Conservation (phyloP, 1,284 basidiomycete genomes). For the Trichosporon sp. region DNA sequence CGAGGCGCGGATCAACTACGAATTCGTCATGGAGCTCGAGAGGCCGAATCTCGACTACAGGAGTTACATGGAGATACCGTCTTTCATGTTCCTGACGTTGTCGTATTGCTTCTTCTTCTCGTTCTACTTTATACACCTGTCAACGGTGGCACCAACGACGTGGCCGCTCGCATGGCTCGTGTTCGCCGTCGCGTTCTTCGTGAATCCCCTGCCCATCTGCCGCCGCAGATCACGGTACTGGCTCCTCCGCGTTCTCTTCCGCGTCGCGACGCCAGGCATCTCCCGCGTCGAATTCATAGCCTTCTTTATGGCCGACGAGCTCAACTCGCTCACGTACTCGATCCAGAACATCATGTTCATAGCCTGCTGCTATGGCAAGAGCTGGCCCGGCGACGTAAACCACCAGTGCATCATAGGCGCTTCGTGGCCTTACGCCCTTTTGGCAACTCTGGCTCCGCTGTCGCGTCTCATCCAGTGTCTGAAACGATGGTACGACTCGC, state of each 20-base stretch:
- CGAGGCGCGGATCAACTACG: slow-evolving; percentile 70
- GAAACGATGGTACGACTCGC: slow-evolving; percentile 75
- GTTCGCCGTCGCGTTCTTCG: slow-evolving; percentile 57
- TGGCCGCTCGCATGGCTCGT: slow-evolving; percentile 87
- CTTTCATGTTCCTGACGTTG: slow-evolving; percentile 68
- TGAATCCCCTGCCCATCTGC: slow-evolving; percentile 70
- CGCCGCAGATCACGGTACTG: slow-evolving; percentile 68
- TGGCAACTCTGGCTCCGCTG: slow-evolving; percentile 47
- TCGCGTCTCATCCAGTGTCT: slow-evolving; percentile 78
- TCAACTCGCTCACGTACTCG: slow-evolving; percentile 65
- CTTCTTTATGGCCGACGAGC: slow-evolving; percentile 62
- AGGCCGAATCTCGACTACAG: slow-evolving; percentile 69
- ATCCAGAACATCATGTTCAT: slow-evolving; percentile 61
- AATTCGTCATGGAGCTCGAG: slow-evolving; percentile 88
- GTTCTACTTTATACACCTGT: slow-evolving; percentile 59
- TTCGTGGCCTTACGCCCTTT: slow-evolving; percentile 55
- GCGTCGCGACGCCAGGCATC: slow-evolving; percentile 64
- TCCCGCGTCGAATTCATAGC: slow-evolving; percentile 59
- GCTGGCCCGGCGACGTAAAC: slow-evolving; percentile 35
- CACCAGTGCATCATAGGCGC: slow-evolving; percentile 62
- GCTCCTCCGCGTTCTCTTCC: slow-evolving; percentile 62
- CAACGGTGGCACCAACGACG: slow-evolving; percentile 52
- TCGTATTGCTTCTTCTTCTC: slow-evolving; percentile 80
- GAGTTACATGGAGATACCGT: slow-evolving; percentile 80
- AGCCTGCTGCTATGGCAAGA: slow-evolving; percentile 38